Percentiles rank a stretch among this genome's conserved stretches.
Conservation (phyloP, 2,329 filamentous ascomycete genomes). For the Verticillium isaacii region DNA sequence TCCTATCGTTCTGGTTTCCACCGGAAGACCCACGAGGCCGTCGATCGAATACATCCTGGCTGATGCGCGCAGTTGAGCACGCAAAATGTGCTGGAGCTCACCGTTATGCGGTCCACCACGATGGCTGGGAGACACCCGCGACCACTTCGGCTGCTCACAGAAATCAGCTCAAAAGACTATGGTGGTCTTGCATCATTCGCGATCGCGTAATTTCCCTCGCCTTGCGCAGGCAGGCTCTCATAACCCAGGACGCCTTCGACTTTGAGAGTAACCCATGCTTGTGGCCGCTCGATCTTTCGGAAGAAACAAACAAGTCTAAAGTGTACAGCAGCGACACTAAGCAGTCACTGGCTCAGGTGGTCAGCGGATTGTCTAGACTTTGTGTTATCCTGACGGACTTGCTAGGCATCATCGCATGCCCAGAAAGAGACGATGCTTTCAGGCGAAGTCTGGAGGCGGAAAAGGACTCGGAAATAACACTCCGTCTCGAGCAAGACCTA, state of each 20-base stretch:
- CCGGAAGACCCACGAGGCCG: constrained; percentile 19
- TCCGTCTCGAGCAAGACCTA: constrained; percentile 29
- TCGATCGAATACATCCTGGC: constrained; percentile 42
- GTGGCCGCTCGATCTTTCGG: constrained; percentile 35
- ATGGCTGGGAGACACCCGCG: constrained; percentile 1
- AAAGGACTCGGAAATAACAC: constrained; percentile 22
- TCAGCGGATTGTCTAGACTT: constrained; percentile 39
- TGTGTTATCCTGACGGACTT: constrained; percentile 42
- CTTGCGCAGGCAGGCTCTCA: constrained; percentile 43
- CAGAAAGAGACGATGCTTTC: constrained; percentile 35
- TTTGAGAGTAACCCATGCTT: constrained; percentile 31
- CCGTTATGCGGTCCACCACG: constrained; percentile 21
- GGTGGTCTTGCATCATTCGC: constrained; percentile 51
- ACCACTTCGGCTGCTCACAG: constrained; percentile 29
- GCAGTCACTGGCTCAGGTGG: constrained; percentile 33
- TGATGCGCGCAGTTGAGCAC: constrained; percentile 43
- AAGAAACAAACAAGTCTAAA: constrained; percentile 37
- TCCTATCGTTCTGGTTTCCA: constrained; percentile 39
- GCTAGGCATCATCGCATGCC: constrained; percentile 37
- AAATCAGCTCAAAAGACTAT: constrained; percentile 42
- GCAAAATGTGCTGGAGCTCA: constrained; percentile 40
- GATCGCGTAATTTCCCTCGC: constrained; percentile 46
- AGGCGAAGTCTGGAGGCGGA: constrained; percentile 24
- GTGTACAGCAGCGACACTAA: constrained; percentile 43
- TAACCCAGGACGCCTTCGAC: constrained; percentile 41